Evolutionary conservation across 2,329 filamentous ascomycete species (phyloP).

Genomic region (Helicocarpus griseus): DNA sequence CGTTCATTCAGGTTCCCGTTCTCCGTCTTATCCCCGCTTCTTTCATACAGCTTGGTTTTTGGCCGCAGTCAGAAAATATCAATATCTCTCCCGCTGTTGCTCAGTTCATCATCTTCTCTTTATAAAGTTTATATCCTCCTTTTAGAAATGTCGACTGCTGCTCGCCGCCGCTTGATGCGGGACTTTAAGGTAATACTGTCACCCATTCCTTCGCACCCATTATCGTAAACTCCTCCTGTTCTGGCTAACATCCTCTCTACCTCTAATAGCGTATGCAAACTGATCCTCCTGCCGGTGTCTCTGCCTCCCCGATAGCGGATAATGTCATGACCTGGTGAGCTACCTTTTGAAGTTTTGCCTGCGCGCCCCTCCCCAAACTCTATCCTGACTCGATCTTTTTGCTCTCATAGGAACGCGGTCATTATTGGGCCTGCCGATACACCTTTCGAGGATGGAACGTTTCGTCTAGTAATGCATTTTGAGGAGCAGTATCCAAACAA

Average conservation of each 20-base stretch:
- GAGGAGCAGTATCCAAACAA: conserved; percentile 99
- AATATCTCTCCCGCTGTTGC: too few species aligned
- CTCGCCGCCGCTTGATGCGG: conserved; percentile 92
- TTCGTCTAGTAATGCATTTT: conserved; percentile 96
- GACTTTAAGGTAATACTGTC: conserved; percentile 74
- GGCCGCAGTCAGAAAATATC: too few species aligned
- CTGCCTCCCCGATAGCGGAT: conserved; percentile 87
- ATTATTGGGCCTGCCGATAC: conserved; percentile 97
- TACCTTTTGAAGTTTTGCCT: conserved; percentile 4
- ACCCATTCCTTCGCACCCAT: too few species aligned
- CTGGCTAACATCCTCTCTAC: background rate
- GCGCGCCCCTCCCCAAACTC: background rate
- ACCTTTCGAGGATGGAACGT: conserved; percentile 96
- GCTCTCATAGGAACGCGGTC: conserved; percentile 74
- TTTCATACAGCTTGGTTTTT: too few species aligned
- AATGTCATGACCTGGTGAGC: conserved; percentile 93
- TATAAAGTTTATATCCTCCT: conserved; percentile 7
- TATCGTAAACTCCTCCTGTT: too few species aligned
- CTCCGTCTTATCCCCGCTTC: too few species aligned
- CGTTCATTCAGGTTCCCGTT: too few species aligned
- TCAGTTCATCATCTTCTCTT: background rate
- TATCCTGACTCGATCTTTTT: background rate
- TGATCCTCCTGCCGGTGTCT: conserved; percentile 92
- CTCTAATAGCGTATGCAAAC: conserved; percentile 84
- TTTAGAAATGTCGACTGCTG: conserved; percentile 76